Conservation (phyloP, 192 early-diverging fungal species). For the Coemansia sp. region DNA sequence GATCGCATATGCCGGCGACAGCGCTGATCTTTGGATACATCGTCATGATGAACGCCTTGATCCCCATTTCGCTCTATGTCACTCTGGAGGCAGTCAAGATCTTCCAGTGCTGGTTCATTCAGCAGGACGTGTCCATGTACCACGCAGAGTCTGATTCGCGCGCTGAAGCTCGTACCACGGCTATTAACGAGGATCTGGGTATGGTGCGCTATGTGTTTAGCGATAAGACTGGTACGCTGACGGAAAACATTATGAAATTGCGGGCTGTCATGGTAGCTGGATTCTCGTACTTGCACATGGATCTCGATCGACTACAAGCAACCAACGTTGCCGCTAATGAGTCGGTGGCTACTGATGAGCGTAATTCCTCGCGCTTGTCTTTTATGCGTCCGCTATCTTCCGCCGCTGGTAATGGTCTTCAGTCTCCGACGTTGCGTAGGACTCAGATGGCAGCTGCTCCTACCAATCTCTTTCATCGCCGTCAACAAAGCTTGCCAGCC, state of each 20-base stretch:
- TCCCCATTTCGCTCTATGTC: slow-evolving; percentile 87
- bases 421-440: slow-evolving; percentile 24
- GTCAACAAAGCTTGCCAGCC: slow-evolving; percentile 47
- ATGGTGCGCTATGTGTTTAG: slow-evolving; percentile 87
- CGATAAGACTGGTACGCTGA: slow-evolving; percentile 90
- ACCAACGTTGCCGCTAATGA: not conserved
- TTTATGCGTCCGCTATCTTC: slow-evolving; percentile 20
- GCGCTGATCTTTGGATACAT: slow-evolving; percentile 67
- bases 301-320: slow-evolving; percentile 58
- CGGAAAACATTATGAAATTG: slow-evolving; percentile 85
- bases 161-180: slow-evolving; percentile 74
- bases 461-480: slow-evolving; percentile 22
- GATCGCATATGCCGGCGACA: slow-evolving; percentile 22
- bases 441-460: slow-evolving; percentile 2
- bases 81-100: slow-evolving; percentile 85
- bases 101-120: slow-evolving; percentile 71
- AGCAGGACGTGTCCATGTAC: slow-evolving; percentile 80
- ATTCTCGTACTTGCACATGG: slow-evolving; percentile 60
- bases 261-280: slow-evolving; percentile 67
- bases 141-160: slow-evolving; percentile 68
- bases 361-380: slow-evolving; percentile 21
- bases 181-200: slow-evolving; percentile 87
- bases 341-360: not conserved
- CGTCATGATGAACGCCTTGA: slow-evolving; percentile 82
- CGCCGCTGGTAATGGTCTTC: slow-evolving; percentile 6